Evolutionary conservation across 257 asterid genomes (phyloP), one percentile per base, ranked within the genome.

Genomic region (Solanum ahanhuiri): DNA sequence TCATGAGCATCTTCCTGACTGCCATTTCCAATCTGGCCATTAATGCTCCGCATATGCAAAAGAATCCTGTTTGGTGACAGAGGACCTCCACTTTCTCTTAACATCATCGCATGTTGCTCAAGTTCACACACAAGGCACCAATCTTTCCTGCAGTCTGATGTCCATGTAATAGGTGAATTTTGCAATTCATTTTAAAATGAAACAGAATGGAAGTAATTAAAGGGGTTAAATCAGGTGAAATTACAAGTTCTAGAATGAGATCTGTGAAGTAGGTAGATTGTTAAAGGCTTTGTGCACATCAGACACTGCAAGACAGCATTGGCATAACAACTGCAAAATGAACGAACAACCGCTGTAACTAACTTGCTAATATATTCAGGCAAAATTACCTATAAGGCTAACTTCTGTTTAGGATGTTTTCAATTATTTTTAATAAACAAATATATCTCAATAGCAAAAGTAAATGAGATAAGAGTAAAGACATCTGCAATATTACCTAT

Each of bases 1-100:
- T 96, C 98, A 88, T 96, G 98, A 75, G 98, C 98, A 91, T 94
- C 98, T 93, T 96, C 98, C 86, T 94, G 98, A 67, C 98, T 94
- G 88, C 98, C 98, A 87, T 93, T 93, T 37, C 98, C 98, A 85
- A 96, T 93, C 91, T 94, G 98, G 88, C 94, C 75, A 87, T 94
- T 94, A 82, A 91, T 91, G 83, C 94, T 91, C 88, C 95, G 92
- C 89, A 96, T 91, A 84, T 93, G 93, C 81, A 90, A 85, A 72
- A 96, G 95, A 89, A 96, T 92, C 90, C 93, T 93, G 81, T 91
- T 75, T 10, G 98, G 95, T 11, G 96, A 93, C 57, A 96, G 83
- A 41, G 98, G 98, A 9, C 92, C 94, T 66, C 96, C 96, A 77
- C 90, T 90, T 89, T 94, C 93, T 87, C 92, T 90, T 85, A 90